Evolutionary conservation across 1,139 yeast species (phyloP).

Genomic region (Geotrichum bryndzae): DNA sequence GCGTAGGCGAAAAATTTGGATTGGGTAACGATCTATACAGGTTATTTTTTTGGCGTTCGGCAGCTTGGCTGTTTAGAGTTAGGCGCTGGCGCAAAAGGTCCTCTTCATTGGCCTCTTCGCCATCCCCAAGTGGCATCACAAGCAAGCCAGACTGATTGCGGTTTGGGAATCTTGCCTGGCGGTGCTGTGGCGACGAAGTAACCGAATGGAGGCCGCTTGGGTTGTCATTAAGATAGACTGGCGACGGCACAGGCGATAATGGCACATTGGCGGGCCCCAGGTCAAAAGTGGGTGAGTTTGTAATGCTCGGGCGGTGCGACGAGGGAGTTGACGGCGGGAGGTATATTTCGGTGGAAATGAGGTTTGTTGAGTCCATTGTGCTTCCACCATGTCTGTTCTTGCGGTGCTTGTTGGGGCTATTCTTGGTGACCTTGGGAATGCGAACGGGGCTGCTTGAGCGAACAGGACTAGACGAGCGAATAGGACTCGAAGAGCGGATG

Average conservation of each 20-base stretch:
- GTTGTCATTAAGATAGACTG: conserved; percentile 9
- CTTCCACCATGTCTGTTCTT: conserved; percentile 16
- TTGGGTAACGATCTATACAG: conserved; percentile 25
- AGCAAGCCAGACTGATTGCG: conserved; percentile 5
- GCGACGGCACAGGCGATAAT: conserved; percentile 14
- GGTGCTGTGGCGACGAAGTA: conserved; percentile 13
- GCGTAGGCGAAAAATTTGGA: conserved; percentile 25
- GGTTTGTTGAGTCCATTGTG: conserved; percentile 12
- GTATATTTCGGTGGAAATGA: conserved; percentile 15
- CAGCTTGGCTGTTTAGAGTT: conserved; percentile 8
- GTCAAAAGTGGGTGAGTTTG: conserved; percentile 17
- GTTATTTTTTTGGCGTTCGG: conserved; percentile 16
- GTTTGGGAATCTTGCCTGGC: neutral
- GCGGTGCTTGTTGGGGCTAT: conserved; percentile 12
- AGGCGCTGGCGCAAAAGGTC: conserved; percentile 14
- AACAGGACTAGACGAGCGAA: conserved; percentile 7
- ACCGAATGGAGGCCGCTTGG: conserved; percentile 15
- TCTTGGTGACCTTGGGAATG: conserved; percentile 13
- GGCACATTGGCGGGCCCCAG: conserved; percentile 5
- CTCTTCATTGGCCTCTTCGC: conserved; percentile 9
- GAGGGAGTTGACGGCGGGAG: conserved; percentile 21
- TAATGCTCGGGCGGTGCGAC: conserved; percentile 7
- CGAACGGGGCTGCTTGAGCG: conserved; percentile 11
- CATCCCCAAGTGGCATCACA: conserved; percentile 13
- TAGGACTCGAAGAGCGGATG: conserved; percentile 5